Conservation (phyloP, 2,329 filamentous ascomycete species). For the Beauveria pseudobassiana region DNA sequence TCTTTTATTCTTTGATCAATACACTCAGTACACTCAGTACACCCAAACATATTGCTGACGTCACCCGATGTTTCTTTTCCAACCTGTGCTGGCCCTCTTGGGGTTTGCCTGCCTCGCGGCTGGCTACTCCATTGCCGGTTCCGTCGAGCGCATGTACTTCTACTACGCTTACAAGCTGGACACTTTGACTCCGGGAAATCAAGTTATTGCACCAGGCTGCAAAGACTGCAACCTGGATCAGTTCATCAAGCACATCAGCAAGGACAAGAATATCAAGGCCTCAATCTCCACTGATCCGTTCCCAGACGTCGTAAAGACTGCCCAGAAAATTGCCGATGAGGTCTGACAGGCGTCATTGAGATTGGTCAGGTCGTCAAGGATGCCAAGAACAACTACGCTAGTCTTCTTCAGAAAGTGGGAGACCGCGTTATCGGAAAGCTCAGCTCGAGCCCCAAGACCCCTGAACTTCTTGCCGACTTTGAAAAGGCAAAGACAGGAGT, state of each 20-base stretch:
- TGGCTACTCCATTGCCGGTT: neutral
- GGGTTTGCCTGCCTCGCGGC: neutral
- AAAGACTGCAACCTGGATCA: neutral
- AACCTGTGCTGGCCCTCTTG: neutral
- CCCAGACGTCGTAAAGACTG: neutral
- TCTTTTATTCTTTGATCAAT: too few relatives aligned
- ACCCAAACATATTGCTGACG: neutral
- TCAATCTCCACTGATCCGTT: neutral
- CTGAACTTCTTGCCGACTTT: neutral
- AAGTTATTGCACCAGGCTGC: neutral
- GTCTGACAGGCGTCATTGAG: neutral
- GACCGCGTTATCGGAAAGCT: neutral
- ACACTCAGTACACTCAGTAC: neutral
- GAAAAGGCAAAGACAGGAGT: neutral
- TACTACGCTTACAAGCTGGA: neutral
- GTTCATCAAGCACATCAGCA: neutral
- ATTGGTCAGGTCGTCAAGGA: neutral
- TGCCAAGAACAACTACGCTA: neutral
- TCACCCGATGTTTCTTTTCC: neutral
- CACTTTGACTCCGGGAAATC: neutral
- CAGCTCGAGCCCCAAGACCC: neutral
- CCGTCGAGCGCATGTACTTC: neutral
- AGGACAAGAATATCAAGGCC: neutral
- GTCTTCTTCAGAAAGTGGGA: neutral
- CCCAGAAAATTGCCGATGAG: neutral